Base-by-base conservation (phyloP, 768 basidiomycete species). In the Panellus pusillus region DNA sequence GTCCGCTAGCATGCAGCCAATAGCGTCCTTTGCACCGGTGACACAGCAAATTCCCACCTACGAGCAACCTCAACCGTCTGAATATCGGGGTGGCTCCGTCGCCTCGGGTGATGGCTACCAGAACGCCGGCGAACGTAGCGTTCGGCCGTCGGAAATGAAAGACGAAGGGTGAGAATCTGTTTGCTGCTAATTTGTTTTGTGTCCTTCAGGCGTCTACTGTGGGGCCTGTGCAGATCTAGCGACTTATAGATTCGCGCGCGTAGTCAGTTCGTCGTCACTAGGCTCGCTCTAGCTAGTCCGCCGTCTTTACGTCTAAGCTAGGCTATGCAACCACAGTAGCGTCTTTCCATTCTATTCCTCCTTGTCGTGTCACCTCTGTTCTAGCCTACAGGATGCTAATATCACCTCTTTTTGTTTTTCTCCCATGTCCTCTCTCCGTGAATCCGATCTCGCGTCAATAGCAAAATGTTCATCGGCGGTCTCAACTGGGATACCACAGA, bases 391-490 rank as follows among this genome's bases (percentile, higher is more conserved):
- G 71, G 79, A 81, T 87, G 82, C 87, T 91, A 89, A 89, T 91
- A 88, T 70, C 83, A 86, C 70, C 70, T 72, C 71, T 72, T 81
- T 67, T 72, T 73, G 77, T 73, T 77, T 74, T 72, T 67, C 67
- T 61, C 57, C 59, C 57, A 52, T 66, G 58, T 62, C 47, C 62
- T 48, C 61, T 54, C 60, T 47, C 65, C 64, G 55, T 56, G 48
- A 60, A 52, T 57, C 63, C 60, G 58, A 55, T 48, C 57, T 48
- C 65, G 52, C 67, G 64, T 74, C 69, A 75, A 71, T 79, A 98
- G 97, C 74, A 99, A 99, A 81, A 99, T 99, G 97, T 99, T 99
- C 74, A 95, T 99, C 68, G 97, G 97, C 59, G 97, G 97, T 61
- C 80, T 99, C 61, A 97, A 98, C 76, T 99, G 97, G 97, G 96